These are phyloP conservation scores for Allium sativum DNA, from an alignment of 106 monocot genomes.

Conservation along the genomic window DNA sequence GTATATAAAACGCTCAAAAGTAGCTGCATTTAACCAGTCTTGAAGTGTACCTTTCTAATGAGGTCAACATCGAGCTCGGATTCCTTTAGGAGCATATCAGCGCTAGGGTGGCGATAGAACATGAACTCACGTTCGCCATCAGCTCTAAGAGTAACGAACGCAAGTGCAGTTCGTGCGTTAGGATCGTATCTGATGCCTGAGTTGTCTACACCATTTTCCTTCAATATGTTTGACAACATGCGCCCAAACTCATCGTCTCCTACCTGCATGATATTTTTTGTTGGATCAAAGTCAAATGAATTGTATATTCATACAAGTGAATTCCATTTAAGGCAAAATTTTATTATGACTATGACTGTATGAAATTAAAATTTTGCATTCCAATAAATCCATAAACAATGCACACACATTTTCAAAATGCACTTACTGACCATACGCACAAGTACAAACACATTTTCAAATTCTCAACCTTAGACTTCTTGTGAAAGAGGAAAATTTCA, in stretches of 20 bases:
- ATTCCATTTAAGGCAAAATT: not conserved
- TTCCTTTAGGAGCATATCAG: constrained; percentile 23
- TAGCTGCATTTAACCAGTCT: no score
- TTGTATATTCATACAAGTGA: no score
- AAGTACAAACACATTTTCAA: no score
- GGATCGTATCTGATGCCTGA: constrained; percentile 19
- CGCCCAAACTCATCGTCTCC: constrained; percentile 25
- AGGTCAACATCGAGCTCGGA: constrained; percentile 14
- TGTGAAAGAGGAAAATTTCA: no score
- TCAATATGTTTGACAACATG: constrained; percentile 19
- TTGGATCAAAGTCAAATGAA: no score
- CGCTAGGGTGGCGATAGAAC: constrained; percentile 31
- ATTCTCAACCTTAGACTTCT: no score
- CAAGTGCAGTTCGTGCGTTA: constrained; percentile 20
- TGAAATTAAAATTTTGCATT: not conserved
- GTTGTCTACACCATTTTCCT: constrained; percentile 14
- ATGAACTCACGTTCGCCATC: constrained; percentile 32
- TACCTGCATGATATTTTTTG: constrained; percentile 1
- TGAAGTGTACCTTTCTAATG: constrained; percentile 12
- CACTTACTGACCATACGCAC: no score
- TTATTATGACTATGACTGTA: not conserved
- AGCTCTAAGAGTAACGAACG: constrained; percentile 24
- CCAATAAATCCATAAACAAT: no score
- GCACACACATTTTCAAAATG: no score
- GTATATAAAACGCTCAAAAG: no score